Base-by-base conservation (phyloP, 2,329 filamentous ascomycete species). In the Fonsecaea monophora region DNA sequence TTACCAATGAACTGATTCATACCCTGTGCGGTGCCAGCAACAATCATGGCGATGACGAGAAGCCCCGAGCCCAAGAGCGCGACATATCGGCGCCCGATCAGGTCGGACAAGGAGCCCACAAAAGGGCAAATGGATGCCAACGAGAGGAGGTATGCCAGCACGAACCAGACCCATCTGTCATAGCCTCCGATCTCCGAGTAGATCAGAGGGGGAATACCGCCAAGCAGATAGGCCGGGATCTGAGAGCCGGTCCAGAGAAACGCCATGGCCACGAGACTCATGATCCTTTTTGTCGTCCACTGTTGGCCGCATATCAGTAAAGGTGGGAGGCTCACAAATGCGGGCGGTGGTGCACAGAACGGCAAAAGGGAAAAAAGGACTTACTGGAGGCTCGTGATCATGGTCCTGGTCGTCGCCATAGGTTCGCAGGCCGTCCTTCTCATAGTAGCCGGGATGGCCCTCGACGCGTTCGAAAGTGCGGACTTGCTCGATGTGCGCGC, bases 21-120 rank as follows among this genome's bases (percentile, higher is more conserved):
- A 7, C 73, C 78, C 34, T 85, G 75, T 1, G 87, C 84, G 0
- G 85, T 86, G 4, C 84, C 84, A 64, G 82, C 83, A 38, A 89
- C 79, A 60, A 89, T 83, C 78, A 87, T 86, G 18, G 87, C 88
- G 34, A 89, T 68, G 35, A 87, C 80, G 60, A 89, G 78, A 42
- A 87, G 78, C 0, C 77, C 66, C 12, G 82, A 82, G 6, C 88
- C 88, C 2, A 82, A 75, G 32, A 89, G 75, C 8, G 83, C 87
- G 42, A 89, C 86, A 72, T 83, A 85, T 66, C 86, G 82, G 64
- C 88, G 85, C 61, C 88, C 87, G 55, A 89, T 78, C 5, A 90
- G 77, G 78, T 90, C 88, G 0, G 87, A 89, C 0, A 90, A 76
- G 1, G 85, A 84, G 13, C 89, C 89, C 1, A 91, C 89, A 72